Evolutionary conservation across 2,329 filamentous ascomycete genomes (phyloP), one percentile per base, ranked within the genome.

Genomic region (Diaporthe ampelina): DNA sequence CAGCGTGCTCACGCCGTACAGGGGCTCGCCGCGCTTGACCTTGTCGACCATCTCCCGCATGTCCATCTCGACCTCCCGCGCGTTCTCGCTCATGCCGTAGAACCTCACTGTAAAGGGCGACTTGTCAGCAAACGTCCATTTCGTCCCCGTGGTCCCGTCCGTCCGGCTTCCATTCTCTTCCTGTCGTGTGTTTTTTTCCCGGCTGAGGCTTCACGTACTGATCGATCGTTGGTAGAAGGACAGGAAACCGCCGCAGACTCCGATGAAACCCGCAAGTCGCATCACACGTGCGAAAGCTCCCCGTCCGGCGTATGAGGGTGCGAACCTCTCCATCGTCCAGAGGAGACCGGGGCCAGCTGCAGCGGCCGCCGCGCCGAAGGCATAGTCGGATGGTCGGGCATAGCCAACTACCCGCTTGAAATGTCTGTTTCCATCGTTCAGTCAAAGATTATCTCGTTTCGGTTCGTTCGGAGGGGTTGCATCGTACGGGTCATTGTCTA

Each of bases 21-120:
- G 88, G 48, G 97, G 90, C 87, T 97, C 90, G 77, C 96, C 96
- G 75, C 90, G 91, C 90, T 98, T 99, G 83, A 98, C 95, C 86
- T 96, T 97, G 83, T 92, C 91, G 50, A 98, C 95, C 97, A 99
- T 99, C 86, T 99, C 97, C 77, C 91, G 91, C 95, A 98, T 98
- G 83, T 99, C 97, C 93, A 97, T 93, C 77, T 98, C 94, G 74
- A 97, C 88, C 85, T 99, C 97, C 80, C 97, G 92, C 72, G 92
- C 86, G 86, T 99, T 99, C 85, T 99, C 97, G 63, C 91, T 92
- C 85, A 95, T 94, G 80, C 97, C 97, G 86, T 98, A 98, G 86
- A 99, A 98, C 78, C 97, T 94, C 81, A 96, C 95, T 98, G 81
- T 77, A 59, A 45, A 67, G 10, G 10, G 7, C 11, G 17, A 43